Conservation (phyloP, 2,329 filamentous ascomycete genomes). For the Emmonsiellopsis sp. region DNA sequence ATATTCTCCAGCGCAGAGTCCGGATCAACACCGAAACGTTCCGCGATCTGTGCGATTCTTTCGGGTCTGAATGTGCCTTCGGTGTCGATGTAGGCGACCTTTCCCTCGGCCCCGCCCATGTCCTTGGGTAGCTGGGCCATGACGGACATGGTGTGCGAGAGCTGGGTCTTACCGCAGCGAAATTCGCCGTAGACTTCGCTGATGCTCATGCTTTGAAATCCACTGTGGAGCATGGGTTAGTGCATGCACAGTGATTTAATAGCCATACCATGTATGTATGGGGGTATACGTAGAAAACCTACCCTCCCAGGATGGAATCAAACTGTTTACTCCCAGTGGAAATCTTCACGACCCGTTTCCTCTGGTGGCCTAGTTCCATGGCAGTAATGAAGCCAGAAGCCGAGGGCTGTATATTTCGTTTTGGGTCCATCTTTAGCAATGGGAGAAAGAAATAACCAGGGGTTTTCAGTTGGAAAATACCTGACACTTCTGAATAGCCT, state of each 20-base stretch:
- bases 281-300: conserved; percentile 5
- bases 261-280: neutral
- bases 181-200: conserved; percentile 42
- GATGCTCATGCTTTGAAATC: conserved; percentile 62
- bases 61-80: conserved; percentile 60
- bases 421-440: neutral
- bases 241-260: neutral
- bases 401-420: conserved; percentile 37
- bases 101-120: conserved; percentile 57
- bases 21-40: conserved; percentile 53
- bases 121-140: conserved; percentile 48
- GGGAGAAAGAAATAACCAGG: neutral
- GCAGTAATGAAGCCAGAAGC: conserved; percentile 56
- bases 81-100: conserved; percentile 60
- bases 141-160: conserved; percentile 60
- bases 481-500: conserved; percentile 53
- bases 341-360: conserved; percentile 55
- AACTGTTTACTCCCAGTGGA: conserved; percentile 63
- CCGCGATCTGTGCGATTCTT: conserved; percentile 57
- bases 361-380: conserved; percentile 52
- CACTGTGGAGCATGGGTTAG: conserved; percentile 30
- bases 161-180: conserved; percentile 58
- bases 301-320: conserved; percentile 56
- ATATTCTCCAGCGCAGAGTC: conserved; percentile 57
- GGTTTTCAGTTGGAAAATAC: conserved; percentile 22